phyloP scores from a whole-genome alignment of 345 rosid species.

The Ceriops tagal region DNA sequence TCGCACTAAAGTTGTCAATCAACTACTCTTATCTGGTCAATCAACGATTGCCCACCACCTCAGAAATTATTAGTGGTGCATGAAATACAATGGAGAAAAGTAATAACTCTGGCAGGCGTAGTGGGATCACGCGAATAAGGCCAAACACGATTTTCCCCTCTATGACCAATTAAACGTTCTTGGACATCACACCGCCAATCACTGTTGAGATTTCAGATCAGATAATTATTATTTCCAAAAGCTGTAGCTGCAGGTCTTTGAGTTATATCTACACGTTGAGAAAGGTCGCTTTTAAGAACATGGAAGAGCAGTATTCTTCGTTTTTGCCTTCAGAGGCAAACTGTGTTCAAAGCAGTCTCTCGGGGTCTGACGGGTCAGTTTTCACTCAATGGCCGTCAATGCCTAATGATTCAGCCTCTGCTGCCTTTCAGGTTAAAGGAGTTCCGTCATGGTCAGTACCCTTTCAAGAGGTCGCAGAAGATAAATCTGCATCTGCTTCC shows the following conservation, averaged over 20 bases:
- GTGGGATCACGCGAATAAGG: conserved; percentile 29
- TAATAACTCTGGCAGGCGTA: neutral
- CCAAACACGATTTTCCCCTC: conserved; percentile 36
- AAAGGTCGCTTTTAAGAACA: conserved; percentile 6
- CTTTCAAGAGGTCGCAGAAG: conserved; percentile 30
- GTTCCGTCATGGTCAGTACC: conserved; percentile 21
- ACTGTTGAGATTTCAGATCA: conserved; percentile 33
- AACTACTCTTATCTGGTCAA: neutral
- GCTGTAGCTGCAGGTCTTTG: conserved; percentile 24
- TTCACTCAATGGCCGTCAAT: conserved; percentile 20
- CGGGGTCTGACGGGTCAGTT: conserved; percentile 16
- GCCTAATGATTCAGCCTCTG: conserved; percentile 1
- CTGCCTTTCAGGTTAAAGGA: conserved; percentile 13
- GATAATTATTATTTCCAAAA: conserved; percentile 29
- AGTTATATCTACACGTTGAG: neutral
- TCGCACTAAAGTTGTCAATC: neutral
- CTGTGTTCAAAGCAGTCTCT: conserved; percentile 14
- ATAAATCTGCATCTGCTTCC: conserved; percentile 33
- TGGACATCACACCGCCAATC: conserved; percentile 50
- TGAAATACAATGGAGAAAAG: neutral
- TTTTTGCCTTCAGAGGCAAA: conserved; percentile 16
- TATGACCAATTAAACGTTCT: conserved; percentile 30
- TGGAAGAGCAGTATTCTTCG: conserved; percentile 30
- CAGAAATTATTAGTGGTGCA: neutral
- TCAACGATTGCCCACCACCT: neutral